A percentile compares a stretch with the other conserved stretches of the same genome.
phyloP scores from a whole-genome alignment of 2,329 filamentous ascomycete species.

The Hypomyces perniciosus region DNA sequence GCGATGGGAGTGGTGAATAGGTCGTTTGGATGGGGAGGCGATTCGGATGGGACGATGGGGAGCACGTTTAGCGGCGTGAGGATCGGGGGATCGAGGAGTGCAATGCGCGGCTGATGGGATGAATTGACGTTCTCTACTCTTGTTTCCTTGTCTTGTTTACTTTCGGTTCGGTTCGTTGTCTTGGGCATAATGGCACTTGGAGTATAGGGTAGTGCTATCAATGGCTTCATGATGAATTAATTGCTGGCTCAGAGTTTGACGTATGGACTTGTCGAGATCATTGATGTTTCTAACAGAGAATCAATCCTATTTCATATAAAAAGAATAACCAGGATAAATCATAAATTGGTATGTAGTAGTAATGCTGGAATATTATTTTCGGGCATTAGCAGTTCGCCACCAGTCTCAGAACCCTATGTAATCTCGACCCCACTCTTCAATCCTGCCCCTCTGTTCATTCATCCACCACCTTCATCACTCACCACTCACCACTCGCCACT shows the following conservation, averaged over 20 bases:
- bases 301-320: too few species aligned
- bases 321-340: too few species aligned
- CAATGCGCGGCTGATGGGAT: background rate
- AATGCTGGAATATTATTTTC: too few species aligned
- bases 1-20: slow-evolving; percentile 49
- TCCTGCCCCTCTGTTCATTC: too few species aligned
- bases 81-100: background rate
- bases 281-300: too few species aligned
- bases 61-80: background rate
- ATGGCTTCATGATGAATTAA: background rate
- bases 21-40: slow-evolving; percentile 32
- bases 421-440: too few species aligned
- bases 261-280: too few species aligned
- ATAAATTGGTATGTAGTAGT: too few species aligned
- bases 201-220: background rate
- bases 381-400: too few species aligned
- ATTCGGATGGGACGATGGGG: background rate
- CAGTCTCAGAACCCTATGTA: too few species aligned
- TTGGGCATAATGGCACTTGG: background rate
- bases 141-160: background rate
- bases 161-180: too few species aligned
- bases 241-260: too few species aligned
- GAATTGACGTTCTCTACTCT: background rate
- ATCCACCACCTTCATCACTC: background rate
- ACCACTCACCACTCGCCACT: background rate